Percentiles rank a stretch among this genome's conserved stretches.
phyloP scores from a whole-genome alignment of 2,329 filamentous ascomycete genomes.

The Volutella citrinella region DNA sequence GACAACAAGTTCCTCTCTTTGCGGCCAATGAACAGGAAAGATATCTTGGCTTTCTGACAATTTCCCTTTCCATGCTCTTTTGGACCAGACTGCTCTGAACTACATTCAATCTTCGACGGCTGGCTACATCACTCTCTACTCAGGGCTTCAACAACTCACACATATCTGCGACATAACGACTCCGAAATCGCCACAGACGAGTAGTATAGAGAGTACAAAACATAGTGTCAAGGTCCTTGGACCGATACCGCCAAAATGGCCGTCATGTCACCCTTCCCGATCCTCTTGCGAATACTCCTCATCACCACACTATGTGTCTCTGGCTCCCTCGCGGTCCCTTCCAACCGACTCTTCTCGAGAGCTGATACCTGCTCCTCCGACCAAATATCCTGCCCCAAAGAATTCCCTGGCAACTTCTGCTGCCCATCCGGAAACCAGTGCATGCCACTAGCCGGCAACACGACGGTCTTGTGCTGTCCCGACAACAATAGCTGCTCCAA shows the following conservation, averaged over 20 bases:
- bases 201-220: no score
- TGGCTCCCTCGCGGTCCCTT: slow-evolving; percentile 37
- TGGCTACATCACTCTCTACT: no score
- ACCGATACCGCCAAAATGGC: slow-evolving; percentile 17
- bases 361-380: slow-evolving; percentile 49
- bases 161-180: no score
- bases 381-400: slow-evolving; percentile 51
- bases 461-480: slow-evolving; percentile 71
- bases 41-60: no score
- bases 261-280: slow-evolving; percentile 12
- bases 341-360: slow-evolving; percentile 39
- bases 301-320: slow-evolving; percentile 36
- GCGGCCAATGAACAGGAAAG: no score
- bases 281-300: slow-evolving; percentile 33
- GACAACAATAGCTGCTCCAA: slow-evolving; percentile 51
- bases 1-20: no score
- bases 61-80: no score
- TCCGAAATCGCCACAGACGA: no score
- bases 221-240: no score
- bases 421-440: slow-evolving; percentile 56
- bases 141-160: no score
- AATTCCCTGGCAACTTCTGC: slow-evolving; percentile 64
- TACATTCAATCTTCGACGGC: no score
- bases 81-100: no score
- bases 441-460: slow-evolving; percentile 58